phyloP scores from a whole-genome alignment of 2,329 filamentous ascomycete genomes.

The Colletotrichum tofieldiae region DNA sequence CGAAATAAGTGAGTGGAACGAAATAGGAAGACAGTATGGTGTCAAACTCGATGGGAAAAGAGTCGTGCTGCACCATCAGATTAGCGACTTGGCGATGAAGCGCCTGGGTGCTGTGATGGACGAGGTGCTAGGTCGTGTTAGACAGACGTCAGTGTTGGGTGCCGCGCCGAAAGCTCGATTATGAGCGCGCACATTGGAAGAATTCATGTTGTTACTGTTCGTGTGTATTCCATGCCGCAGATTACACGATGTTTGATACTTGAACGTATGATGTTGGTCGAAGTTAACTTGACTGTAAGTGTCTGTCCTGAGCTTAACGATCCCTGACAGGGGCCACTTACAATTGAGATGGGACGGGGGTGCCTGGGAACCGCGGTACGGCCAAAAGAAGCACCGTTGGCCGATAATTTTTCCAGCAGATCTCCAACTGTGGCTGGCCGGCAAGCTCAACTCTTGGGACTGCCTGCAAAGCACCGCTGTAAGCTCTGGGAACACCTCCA shows the following conservation, averaged over 20 bases:
- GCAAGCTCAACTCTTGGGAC: conserved; percentile 1
- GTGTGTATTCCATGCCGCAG: not conserved
- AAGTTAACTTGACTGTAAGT: not conserved
- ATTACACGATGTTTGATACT: not conserved
- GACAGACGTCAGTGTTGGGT: not conserved
- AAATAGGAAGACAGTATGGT: conserved; percentile 2
- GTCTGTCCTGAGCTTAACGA: not conserved
- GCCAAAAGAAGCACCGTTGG: conserved; percentile 49
- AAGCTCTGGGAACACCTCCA: conserved; percentile 1
- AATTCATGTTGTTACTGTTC: no score
- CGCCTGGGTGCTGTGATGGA: conserved; percentile 24
- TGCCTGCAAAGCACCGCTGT: not conserved
- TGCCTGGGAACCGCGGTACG: conserved; percentile 35
- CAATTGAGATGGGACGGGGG: not conserved
- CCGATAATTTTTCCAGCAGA: conserved; percentile 46
- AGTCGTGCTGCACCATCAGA: conserved; percentile 36
- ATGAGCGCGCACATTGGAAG: not conserved
- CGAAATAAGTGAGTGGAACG: conserved; percentile 19
- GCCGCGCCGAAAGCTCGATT: conserved; percentile 16
- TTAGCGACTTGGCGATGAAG: conserved; percentile 27
- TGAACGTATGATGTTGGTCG: not conserved
- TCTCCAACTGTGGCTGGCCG: not conserved
- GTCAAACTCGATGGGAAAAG: conserved; percentile 38
- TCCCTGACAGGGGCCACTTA: not conserved
- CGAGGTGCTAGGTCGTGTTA: not conserved